Evolutionary conservation across 2,329 filamentous ascomycete species (phyloP), one percentile per base, ranked within the genome.

Genomic region (Verruconis gallopava): DNA sequence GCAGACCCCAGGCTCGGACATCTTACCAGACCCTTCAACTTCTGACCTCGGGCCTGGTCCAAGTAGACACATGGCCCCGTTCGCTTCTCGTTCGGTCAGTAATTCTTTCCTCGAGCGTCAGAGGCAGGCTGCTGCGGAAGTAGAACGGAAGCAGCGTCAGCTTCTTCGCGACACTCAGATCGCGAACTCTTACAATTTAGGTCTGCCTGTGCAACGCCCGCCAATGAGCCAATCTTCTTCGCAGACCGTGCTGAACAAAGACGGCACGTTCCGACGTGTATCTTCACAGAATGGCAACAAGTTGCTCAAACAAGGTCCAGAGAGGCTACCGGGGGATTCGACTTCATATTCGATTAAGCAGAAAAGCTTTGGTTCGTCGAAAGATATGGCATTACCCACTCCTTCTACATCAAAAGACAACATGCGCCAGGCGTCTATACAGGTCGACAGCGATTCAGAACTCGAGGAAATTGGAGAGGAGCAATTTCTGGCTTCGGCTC

Each of bases 401-500:
- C 25, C 11, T 11, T 14, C 25, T 11, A 11, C 25, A 30, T 14
- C 11, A 11, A 30, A 11, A 30, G 14, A 30, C 25, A 30, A 30
- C 25, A n/a, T n/a, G n/a, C n/a, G n/a, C n/a, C n/a, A n/a, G n/a
- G n/a, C n/a, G n/a, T n/a, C n/a, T n/a, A n/a, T 40, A 17, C 14
- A 33, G 15, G 33, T 22, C 22, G 38, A 40, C 5, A 40, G 38
- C 25, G 38, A 40, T 28, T 40, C 38, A 17, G 38, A 40, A 15
- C 13, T 40, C n/a, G 38, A 40, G 15, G 38, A 30, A 2, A 32
- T 40, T 30, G 25, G 33, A 19, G 38, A 21, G 5, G 38, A 17
- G 15, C 21, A 40, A 5, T 40, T 40, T 28, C 14, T 28, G 15
- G 21, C 25, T 28, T 21, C 5, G 25, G 21, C n/a, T 19, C 19